phyloP scores from a whole-genome alignment of 495 filamentous ascomycete genomes.

The Copromyces sp. region DNA sequence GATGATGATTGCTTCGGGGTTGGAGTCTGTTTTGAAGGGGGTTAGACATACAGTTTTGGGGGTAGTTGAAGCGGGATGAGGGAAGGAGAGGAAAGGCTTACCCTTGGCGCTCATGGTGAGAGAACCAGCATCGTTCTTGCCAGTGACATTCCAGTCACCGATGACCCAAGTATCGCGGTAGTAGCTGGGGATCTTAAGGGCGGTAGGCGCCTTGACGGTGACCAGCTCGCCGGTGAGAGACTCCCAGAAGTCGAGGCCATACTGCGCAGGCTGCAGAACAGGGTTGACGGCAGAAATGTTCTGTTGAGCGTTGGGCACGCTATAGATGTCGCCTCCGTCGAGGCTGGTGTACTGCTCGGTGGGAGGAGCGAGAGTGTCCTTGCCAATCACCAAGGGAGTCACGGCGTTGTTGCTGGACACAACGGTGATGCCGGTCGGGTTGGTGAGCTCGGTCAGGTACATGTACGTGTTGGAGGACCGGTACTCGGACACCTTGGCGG shows the following conservation, averaged over 20 bases:
- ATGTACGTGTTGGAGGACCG: conserved; percentile 39
- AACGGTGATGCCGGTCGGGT: conserved; percentile 34
- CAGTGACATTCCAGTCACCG: conserved; percentile 44
- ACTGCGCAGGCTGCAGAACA: conserved; percentile 38
- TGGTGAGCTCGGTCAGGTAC: conserved; percentile 46
- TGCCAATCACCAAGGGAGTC: conserved; percentile 43
- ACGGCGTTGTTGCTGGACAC: conserved; percentile 34
- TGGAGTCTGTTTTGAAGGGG: conserved; percentile 34
- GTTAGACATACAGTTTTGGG: background rate
- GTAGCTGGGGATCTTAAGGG: conserved; percentile 40
- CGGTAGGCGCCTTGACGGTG: conserved; percentile 36
- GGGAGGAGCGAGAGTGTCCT: conserved; percentile 38
- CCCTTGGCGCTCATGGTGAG: conserved; percentile 41
- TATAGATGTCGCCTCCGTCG: conserved; percentile 44
- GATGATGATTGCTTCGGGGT: conserved; percentile 53
- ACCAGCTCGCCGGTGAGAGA: conserved; percentile 49
- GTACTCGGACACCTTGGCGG: conserved; percentile 43
- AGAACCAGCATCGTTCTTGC: conserved; percentile 43
- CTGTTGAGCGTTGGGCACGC: conserved; percentile 41
- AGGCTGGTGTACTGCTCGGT: conserved; percentile 40
- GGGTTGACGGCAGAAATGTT: conserved; percentile 46
- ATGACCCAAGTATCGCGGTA: conserved; percentile 55
- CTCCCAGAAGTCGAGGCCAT: conserved; percentile 59
- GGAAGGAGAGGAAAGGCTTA: conserved; percentile 1
- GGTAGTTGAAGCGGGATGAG: background rate